Evolutionary conservation across 73 alveolate species (phyloP), one percentile per base, ranked within the genome.

Genomic region (Symbiodinium natans): DNA sequence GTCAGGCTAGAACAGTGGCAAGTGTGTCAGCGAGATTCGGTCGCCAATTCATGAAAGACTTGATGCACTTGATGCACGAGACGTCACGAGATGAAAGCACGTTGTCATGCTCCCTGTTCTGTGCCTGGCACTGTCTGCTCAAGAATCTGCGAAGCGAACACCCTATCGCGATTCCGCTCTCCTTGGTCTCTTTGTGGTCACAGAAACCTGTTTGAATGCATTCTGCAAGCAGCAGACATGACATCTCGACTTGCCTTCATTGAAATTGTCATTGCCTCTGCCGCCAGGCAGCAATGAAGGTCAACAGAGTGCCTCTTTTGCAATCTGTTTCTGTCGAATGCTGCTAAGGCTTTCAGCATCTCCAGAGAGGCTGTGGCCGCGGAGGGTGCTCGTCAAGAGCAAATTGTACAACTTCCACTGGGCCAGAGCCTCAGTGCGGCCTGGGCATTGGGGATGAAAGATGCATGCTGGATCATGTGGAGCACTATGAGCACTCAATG

Each of bases 101-200:
- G 29, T 52, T 52, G 15, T 52, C 68, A 52, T 52, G 13, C 71
- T 29, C 23, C 23, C 1, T 4, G 31, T 29, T 52, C 23, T 23
- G n/a, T 52, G 15, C 71, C 71, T 52, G 71, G n/a, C 71, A 52
- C 23, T 3, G 2, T 52, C 71, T 52, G 80, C 33, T 63, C 80
- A 63, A 63, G 80, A n/a, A 29, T 63, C 80, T 36, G 80, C 80
- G 36, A 63, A 63, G 80, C 80, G 80, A 63, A 63, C 36, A 63
- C 80, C 80, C 80, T 46, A 29, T 63, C 80, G 80, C 80, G 9
- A n/a, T 27, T 19, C 38, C 33, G 80, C 71, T 21, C 23, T 52
- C 31, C 71, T 21, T 52, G 71, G n/a, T 52, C n/a, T n/a, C n/a
- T n/a, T n/a, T n/a, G n/a, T n/a, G n/a, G n/a, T n/a, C n/a, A n/a